Evolutionary conservation across 768 basidiomycete species (phyloP), one percentile per base, ranked within the genome.

Genomic region (Macrolepiota albuminosa): DNA sequence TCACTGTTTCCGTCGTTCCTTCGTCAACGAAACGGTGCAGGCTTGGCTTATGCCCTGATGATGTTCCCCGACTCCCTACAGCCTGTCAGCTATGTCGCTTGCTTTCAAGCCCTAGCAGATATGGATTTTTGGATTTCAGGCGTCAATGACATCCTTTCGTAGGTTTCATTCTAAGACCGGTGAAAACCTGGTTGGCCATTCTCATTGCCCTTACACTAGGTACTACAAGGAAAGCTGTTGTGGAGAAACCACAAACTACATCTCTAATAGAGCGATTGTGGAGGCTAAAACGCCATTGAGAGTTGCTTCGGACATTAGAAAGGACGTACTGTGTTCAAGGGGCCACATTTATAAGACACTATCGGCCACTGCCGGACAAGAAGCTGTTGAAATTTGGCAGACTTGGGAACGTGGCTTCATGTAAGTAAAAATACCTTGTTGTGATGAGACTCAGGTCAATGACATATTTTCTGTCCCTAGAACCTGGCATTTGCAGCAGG

Each of bases 71-170:
- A 60, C 13, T 26, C 59, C 6, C 48, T 21, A 9, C 56, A 63
- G 14, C 43, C 43, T 45, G 45, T 61, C 3, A 57, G 51, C 21
- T 53, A 59, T n/a, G 34, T 50, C 0, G 29, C 60, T 34, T 67
- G 60, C 40, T 57, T 68, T 14, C 62, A 65, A 10, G 60, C 57
- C 1, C 24, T 67, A 31, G 57, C 63, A 9, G 66, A 68, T 16
- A 67, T 68, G 48, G 64, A 61, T 3, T 62, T 56, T 18, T 67
- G 58, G 59, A 40, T 62, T 3, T 56, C 49, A 11, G 49, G 51
- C 13, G 43, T 50, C 2, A 67, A 67, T 34, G 67, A 67, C 40
- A 26, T 64, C 6, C 57, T 68, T 34, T 68, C 67, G 66, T 67
- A 21, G 8, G 67, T 65, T 16, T 31, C 3, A 31, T 42, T 1